These are phyloP conservation scores for Sedum album DNA, from an alignment of 164 flowering plant genomes.

Conservation along the genomic window DNA sequence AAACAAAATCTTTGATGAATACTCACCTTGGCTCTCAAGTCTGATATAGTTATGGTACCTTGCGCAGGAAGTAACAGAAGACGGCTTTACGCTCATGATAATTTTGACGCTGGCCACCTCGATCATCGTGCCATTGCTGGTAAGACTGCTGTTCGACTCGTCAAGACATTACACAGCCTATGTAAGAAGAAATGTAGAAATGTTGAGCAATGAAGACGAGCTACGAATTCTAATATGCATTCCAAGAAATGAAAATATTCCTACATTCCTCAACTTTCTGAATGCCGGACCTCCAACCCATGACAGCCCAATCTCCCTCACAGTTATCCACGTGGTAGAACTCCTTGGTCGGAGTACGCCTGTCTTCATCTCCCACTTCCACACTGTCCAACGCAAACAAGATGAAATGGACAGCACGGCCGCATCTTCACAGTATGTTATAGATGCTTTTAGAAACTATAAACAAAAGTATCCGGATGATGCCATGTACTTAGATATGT, in stretches of 20 bases:
- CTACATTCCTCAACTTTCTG: conserved; percentile 17
- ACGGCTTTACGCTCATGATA: neutral
- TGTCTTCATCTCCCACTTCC: conserved; percentile 25
- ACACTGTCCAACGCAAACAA: conserved; percentile 7
- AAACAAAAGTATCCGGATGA: conserved; percentile 2
- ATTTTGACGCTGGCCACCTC: neutral
- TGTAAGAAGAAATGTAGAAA: conserved; percentile 20
- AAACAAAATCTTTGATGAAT: neutral
- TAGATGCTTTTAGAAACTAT: conserved; percentile 14
- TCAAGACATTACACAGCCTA: conserved; percentile 23
- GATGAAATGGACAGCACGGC: neutral
- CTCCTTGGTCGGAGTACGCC: conserved; percentile 27
- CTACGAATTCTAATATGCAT: conserved; percentile 23
- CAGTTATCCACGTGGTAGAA: conserved; percentile 32
- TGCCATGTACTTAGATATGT: conserved; percentile 1
- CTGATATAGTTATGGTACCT: neutral
- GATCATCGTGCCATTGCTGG: conserved; percentile 6
- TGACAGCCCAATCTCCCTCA: conserved; percentile 17
- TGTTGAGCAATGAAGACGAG: conserved; percentile 14
- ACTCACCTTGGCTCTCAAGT: neutral
- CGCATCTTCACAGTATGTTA: conserved; percentile 19
- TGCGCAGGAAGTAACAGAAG: neutral
- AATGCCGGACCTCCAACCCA: conserved; percentile 14
- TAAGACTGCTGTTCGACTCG: conserved; percentile 22
- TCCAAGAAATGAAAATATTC: conserved; percentile 12